Conservation (phyloP, 225 moss, liverwort and hornwort species). For the Pseudoscleropodium purum region DNA sequence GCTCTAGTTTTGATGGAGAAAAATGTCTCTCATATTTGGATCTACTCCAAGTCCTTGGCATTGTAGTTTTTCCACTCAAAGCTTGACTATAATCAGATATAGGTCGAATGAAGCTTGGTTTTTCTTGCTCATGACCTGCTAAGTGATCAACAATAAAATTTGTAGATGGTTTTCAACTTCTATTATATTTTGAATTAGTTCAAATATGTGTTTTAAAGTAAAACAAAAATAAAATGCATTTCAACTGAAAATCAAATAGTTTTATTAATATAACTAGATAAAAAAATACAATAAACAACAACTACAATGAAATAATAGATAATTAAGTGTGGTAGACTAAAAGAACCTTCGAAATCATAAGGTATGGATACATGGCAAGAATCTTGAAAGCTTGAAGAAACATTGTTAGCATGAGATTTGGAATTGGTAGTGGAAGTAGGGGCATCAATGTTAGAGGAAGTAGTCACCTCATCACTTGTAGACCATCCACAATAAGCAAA, state of each 20-base stretch:
- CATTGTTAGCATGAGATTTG: background rate
- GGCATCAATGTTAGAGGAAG: background rate
- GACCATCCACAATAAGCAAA: conserved; percentile 7
- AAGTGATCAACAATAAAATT: background rate
- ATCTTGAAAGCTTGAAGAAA: background rate
- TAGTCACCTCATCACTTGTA: background rate
- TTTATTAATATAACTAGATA: background rate
- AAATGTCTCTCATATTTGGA: background rate
- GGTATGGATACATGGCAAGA: background rate
- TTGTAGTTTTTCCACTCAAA: background rate
- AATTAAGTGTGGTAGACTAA: background rate
- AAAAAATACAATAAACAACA: background rate
- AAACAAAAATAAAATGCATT: background rate
- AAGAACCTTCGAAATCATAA: background rate
- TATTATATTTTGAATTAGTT: background rate
- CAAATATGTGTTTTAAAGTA: background rate
- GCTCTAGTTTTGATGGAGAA: background rate
- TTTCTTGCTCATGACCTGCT: background rate
- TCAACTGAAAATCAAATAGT: background rate
- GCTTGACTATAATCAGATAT: background rate
- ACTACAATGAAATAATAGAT: background rate
- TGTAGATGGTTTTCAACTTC: background rate
- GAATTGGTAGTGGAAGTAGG: background rate
- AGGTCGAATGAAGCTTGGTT: background rate
- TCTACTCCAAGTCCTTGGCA: background rate